A percentile compares a stretch with the other conserved stretches of the same genome.
phyloP scores from a whole-genome alignment of 2,329 filamentous ascomycete species.

The Pyricularia sp. region DNA sequence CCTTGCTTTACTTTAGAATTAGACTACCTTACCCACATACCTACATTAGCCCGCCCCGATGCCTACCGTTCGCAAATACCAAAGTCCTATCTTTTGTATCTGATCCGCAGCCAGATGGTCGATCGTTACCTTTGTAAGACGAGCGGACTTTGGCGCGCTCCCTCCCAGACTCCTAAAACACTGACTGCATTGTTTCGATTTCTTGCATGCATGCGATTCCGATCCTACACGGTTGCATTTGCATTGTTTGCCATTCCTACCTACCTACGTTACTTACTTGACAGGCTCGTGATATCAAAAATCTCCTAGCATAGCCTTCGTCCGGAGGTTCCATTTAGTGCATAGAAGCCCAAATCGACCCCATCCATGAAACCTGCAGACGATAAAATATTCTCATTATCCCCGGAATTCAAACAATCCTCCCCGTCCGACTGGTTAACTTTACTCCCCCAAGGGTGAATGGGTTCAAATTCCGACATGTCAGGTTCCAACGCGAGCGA shows the following conservation, averaged over 20 bases:
- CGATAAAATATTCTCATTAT: not conserved
- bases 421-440: not conserved
- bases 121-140: not conserved
- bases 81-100: not conserved
- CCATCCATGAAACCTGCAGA: not conserved
- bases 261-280: not conserved
- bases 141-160: not conserved
- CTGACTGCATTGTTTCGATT: not conserved
- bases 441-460: not conserved
- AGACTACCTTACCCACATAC: too few species aligned
- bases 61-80: not conserved
- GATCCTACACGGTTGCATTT: not conserved
- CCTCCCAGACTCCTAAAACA: not conserved
- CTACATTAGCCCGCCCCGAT: not conserved
- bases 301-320: not conserved
- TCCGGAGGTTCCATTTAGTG: not conserved
- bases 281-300: not conserved
- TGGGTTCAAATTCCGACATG: not conserved
- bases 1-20: not conserved
- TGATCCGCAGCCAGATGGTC: not conserved
- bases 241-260: not conserved
- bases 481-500: constrained; percentile 9
- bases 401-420: not conserved
- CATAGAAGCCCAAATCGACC: not conserved
- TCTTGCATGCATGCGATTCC: not conserved